Base-by-base conservation (phyloP, 2,329 filamentous ascomycete species). In the Venturia oleaginea region DNA sequence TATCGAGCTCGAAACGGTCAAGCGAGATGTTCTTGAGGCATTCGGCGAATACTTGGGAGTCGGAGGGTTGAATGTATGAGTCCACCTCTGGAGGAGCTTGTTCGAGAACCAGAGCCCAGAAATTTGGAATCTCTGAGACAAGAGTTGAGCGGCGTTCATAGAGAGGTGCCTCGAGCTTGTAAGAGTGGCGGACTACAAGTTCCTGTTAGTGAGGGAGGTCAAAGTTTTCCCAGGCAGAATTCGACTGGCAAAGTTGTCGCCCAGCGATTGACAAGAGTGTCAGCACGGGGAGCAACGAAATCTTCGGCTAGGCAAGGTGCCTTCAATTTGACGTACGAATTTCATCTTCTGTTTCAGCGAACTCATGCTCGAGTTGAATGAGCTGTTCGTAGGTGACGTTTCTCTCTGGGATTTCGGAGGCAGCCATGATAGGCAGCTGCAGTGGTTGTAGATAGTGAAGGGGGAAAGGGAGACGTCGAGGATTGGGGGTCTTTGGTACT, bases 41-140 rank as follows among this genome's bases (percentile, higher is more conserved):
- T 48, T 84, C 81, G 67, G 87, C 83, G 66, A 97, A 84, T 67
- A 94, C 79, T 10, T 83, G 83, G 17, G 87, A 86, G 79, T 97
- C 93, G 60, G 84, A 83, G 54, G 91, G 89, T 74, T 91, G 87
- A 73, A 97, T 89, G 81, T 88, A 92, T 77, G 91, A 87, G 78
- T 96, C 92, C 70, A 99, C 84, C 68, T 96, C 91, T 59, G 84
- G 82, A 1, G 92, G 92, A 2, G 90, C 87, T 78, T 92, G 88
- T 80, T 96, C 90, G 74, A 97, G 83, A 65, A 97, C 92, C 65
- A 95, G 84, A n/a, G 90, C 83, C 94, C 94, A 97, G 85, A 97
- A 99, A 79, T 90, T 86, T 70, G 86, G 84, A 72, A 97, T 92
- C 72, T 87, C 81, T 68, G 83, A 76, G 68, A 94, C 80, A 68